phyloP scores from a whole-genome alignment of 352 stramenopile genomes.

The Globisporangium nodosum region DNA sequence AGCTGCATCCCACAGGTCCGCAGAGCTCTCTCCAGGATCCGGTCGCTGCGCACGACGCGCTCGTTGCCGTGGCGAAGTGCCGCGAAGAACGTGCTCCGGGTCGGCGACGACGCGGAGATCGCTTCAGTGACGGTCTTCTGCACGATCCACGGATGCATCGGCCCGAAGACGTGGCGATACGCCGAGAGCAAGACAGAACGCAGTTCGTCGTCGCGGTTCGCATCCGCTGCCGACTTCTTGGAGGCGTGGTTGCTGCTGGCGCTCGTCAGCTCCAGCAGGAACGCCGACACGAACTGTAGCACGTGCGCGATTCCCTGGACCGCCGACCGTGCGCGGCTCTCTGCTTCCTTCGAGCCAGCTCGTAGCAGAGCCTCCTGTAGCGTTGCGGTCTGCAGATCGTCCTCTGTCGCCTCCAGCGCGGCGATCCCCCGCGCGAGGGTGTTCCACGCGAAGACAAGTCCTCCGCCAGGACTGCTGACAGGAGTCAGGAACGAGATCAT shows the following conservation, averaged over 20 bases:
- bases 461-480: background rate
- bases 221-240: background rate
- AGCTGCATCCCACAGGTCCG: slow-evolving; percentile 5
- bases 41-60: slow-evolving; percentile 8
- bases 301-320: background rate
- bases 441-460: slow-evolving; percentile 15
- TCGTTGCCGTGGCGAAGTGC: slow-evolving; percentile 8
- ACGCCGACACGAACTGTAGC: slow-evolving; percentile 4
- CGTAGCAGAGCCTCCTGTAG: slow-evolving; percentile 5
- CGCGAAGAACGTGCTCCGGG: slow-evolving; percentile 6
- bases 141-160: slow-evolving; percentile 11
- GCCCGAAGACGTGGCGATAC: slow-evolving; percentile 10
- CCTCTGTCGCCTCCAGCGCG: slow-evolving; percentile 4
- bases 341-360: background rate
- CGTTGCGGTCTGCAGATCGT: slow-evolving; percentile 10
- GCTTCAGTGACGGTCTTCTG: slow-evolving; percentile 6
- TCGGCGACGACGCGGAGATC: background rate
- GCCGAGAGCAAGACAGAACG: background rate
- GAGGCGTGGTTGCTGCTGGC: background rate
- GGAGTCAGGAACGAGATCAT: slow-evolving; percentile 8
- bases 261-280: slow-evolving; percentile 7
- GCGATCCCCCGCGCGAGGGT: slow-evolving; percentile 3
- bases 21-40: background rate
- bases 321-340: background rate
- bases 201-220: background rate